These are phyloP conservation scores for Acer campestre DNA, from an alignment of 345 rosid species.

Conservation along the genomic window DNA sequence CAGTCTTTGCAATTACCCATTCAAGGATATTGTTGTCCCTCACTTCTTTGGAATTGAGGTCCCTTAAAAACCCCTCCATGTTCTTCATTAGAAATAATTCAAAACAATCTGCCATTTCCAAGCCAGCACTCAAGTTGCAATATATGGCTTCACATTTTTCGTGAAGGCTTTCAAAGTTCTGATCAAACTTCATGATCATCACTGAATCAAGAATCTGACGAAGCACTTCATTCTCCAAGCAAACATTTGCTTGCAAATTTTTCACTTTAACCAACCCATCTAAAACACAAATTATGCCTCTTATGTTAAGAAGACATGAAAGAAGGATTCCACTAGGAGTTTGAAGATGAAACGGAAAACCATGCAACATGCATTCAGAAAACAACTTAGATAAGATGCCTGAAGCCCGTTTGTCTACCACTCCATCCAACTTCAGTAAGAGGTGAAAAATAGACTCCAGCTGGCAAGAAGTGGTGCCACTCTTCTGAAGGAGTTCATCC, in stretches of 20 bases:
- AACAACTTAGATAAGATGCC: conserved; percentile 63
- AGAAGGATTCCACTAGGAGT: conserved; percentile 66
- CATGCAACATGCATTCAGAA: conserved; percentile 85
- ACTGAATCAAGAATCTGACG: conserved; percentile 62
- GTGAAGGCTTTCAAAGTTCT: conserved; percentile 63
- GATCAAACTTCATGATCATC: conserved; percentile 72
- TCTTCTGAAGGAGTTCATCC: conserved; percentile 67
- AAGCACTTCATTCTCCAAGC: conserved; percentile 49
- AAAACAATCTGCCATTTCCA: conserved; percentile 56
- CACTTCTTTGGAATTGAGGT: conserved; percentile 51
- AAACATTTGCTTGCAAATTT: conserved; percentile 37
- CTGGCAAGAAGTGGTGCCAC: conserved; percentile 47
- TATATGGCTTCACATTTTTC: conserved; percentile 72
- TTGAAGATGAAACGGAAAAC: conserved; percentile 71
- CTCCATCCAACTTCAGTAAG: conserved; percentile 52
- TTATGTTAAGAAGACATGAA: conserved; percentile 73
- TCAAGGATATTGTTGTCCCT: conserved; percentile 59
- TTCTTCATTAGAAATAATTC: conserved; percentile 74
- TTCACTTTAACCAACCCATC: conserved; percentile 60
- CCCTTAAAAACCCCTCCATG: conserved; percentile 73
- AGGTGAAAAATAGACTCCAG: conserved; percentile 62
- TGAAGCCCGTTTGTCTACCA: conserved; percentile 61
- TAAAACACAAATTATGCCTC: conserved; percentile 57
- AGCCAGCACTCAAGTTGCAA: conserved; percentile 46
- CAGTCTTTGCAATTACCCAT: conserved; percentile 64